phyloP scores from a whole-genome alignment of 768 basidiomycete species.

The Wakefieldia striispora region DNA sequence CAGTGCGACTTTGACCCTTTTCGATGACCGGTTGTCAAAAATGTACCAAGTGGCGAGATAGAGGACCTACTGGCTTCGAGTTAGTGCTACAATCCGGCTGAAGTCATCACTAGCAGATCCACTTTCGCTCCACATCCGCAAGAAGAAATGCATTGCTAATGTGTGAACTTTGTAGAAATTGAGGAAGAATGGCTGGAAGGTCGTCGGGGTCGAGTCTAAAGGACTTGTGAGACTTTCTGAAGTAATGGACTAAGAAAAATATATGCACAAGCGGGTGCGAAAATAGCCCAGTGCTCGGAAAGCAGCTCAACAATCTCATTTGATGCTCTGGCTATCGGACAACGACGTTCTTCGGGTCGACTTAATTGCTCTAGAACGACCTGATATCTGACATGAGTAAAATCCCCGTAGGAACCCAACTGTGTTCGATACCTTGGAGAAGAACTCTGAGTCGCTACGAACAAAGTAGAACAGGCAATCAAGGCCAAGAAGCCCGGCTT shows the following conservation, averaged over 20 bases:
- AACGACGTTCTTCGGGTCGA: constrained; percentile 68
- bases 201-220: constrained; percentile 70
- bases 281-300: constrained; percentile 82
- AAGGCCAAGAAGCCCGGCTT: constrained; percentile 77
- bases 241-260: not conserved
- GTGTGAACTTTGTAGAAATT: constrained; percentile 80
- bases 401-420: not conserved
- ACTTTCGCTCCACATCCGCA: constrained; percentile 92
- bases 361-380: constrained; percentile 78
- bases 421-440: constrained; percentile 55
- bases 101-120: constrained; percentile 77
- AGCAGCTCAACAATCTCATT: constrained; percentile 84
- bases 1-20: constrained; percentile 74
- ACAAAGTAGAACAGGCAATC: constrained; percentile 81
- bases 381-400: constrained; percentile 36
- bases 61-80: constrained; percentile 75
- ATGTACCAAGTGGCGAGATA: not conserved
- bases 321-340: constrained; percentile 80
- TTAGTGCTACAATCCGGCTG: constrained; percentile 70
- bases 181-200: constrained; percentile 85
- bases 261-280: constrained; percentile 76
- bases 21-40: constrained; percentile 5
- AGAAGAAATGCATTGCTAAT: constrained; percentile 80
- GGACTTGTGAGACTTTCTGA: constrained; percentile 6
- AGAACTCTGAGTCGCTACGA: constrained; percentile 63